Base-by-base conservation (phyloP, 2,329 filamentous ascomycete species). In the Chrysosporium keratinophilum region DNA sequence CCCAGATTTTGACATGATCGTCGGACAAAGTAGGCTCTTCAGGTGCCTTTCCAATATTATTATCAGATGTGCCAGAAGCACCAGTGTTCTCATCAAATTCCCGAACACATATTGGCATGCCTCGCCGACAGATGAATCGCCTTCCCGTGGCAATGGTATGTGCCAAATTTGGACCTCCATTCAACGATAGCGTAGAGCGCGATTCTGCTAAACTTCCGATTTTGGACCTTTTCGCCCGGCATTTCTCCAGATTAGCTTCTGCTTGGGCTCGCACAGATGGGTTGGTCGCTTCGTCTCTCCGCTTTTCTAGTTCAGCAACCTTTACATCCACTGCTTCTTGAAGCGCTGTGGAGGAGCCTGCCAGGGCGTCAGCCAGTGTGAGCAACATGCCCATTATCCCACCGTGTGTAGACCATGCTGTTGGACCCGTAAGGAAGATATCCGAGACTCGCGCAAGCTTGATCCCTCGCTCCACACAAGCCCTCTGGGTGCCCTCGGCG, bases 371-470 rank as follows among this genome's bases (percentile, higher is more conserved):
- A 28, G 90, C 88, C 55, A 95, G 68, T 3, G 88, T 94, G 59
- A 98, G 76, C 54, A 96, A 78, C 74, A 90, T 80, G 50, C 93
- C 93, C 57, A 95, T 73, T 58, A 97, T 71, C 2, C 93, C 93
- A 54, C 93, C 93, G 34, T 80, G 79, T 62, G 81, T 86, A 31
- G 74, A 72, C 88, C 89, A 96, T 65, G 81, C 77, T 40, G 86
- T 80, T 40, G 76, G 77, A 2, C 93, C 93, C 0, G 87, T 87
- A 55, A 98, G 67, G 67, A 98, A 96, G 55, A 95, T 74, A 62
- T 95, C 82, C 45, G 81, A 80, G 0, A 88, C 75, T 65, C 84
- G 84, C 28, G 75, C 69, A 60, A 94, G 63, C 34, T 77, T 74
- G 9, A 84, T 65, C 54, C 82, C 85, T 58, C 84, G 80, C 69